These are phyloP conservation scores for Talaromyces ruber DNA, from an alignment of 495 filamentous ascomycete species.

Conservation along the genomic window DNA sequence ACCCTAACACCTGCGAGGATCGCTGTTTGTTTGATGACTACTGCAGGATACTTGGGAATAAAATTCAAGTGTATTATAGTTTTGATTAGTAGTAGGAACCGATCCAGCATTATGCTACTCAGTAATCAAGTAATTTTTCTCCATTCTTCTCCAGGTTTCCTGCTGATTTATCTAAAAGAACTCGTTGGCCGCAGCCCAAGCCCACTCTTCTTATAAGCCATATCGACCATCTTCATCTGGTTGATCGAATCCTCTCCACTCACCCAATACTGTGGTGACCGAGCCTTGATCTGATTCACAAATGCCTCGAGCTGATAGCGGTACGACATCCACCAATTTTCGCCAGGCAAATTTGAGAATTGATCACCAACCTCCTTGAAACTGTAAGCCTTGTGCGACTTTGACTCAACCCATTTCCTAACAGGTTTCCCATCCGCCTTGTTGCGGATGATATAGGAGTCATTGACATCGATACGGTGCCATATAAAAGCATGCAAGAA, in stretches of 20 bases:
- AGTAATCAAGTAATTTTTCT: neutral
- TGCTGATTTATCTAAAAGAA: neutral
- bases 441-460: slow-evolving; percentile 25
- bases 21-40: neutral
- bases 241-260: slow-evolving; percentile 40
- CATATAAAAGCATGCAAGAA: slow-evolving; percentile 22
- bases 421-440: slow-evolving; percentile 13
- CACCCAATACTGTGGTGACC: slow-evolving; percentile 39
- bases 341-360: slow-evolving; percentile 21
- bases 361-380: slow-evolving; percentile 23
- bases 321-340: slow-evolving; percentile 43
- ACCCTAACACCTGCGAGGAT: neutral
- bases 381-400: slow-evolving; percentile 33
- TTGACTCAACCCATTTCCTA: slow-evolving; percentile 27
- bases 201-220: slow-evolving; percentile 36
- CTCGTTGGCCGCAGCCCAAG: slow-evolving; percentile 27
- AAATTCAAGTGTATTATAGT: too few relatives aligned
- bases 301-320: slow-evolving; percentile 48
- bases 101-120: neutral
- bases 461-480: slow-evolving; percentile 38
- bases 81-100: too few relatives aligned
- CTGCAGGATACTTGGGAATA: neutral
- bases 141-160: neutral
- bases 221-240: slow-evolving; percentile 46
- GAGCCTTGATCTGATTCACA: slow-evolving; percentile 41